Base-by-base conservation (phyloP, 257 asterid genomes). In the Solanum medicagineum region DNA sequence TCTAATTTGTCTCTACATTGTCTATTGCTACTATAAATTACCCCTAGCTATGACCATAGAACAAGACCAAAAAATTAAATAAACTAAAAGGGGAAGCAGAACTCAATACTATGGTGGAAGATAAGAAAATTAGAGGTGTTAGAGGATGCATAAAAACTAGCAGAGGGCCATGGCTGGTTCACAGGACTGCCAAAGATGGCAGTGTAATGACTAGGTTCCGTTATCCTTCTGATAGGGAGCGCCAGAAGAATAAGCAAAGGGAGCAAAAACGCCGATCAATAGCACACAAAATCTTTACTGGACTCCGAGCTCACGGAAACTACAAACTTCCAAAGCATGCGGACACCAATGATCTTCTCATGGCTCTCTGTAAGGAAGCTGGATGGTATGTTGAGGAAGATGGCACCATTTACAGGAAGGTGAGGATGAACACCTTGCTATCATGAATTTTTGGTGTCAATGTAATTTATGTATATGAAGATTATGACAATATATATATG, bases 371-470 rank as follows among this genome's bases (percentile, higher is more conserved):
- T 56, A 73, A 87, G 8, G 98, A 95, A 83, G 98, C 97, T 5
- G 98, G 98, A 0, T 95, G 98, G 98, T 91, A 79, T 32, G 97
- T 95, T 15, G 92, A 91, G 13, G 94, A 92, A 0, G 98, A 94
- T 55, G 99, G 99, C 20, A 90, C 93, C 0, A 70, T 93, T 32
- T 87, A 22, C 44, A 90, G 86, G 54, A 94, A 91, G 92, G 94
- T 90, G 60, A 29, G 55, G 14, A 44, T 55, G 2, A 8, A 62
- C 4, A 6, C 15, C 16, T 40, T 16, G 5, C 8, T 7, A 10
- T 17, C 42, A 36, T 36, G 42, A 36, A 4, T 20, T 71, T 71
- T 20, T 71, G 55, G 10, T 44, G 36, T 71, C 32, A 42, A 71
- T 1, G 19, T 20, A n/a, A 20, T 71, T 44, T 44, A 71, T 36